Evolutionary conservation across 1,139 yeast species (phyloP).

Genomic region (Suhomyces wounanorum): DNA sequence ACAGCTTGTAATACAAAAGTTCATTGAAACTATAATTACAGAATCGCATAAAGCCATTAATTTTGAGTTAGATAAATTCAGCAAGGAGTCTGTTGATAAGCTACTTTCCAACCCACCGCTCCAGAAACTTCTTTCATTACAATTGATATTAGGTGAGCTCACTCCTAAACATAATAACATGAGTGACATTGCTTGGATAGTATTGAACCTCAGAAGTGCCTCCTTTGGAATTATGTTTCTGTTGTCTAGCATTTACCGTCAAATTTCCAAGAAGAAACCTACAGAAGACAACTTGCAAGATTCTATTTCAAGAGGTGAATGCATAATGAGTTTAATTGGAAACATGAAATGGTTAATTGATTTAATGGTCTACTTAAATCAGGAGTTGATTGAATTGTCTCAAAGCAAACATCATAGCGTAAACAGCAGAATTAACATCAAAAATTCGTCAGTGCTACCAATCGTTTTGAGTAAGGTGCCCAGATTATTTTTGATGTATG

Average conservation of each 20-base stretch:
- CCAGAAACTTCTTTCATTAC: conserved; percentile 65
- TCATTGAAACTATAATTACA: conserved; percentile 50
- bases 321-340: conserved; percentile 65
- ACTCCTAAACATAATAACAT: conserved; percentile 31
- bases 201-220: conserved; percentile 67
- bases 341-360: conserved; percentile 80
- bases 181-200: conserved; percentile 65
- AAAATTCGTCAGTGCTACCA: conserved; percentile 50
- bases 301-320: conserved; percentile 56
- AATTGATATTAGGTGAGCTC: conserved; percentile 64
- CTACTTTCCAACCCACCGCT: conserved; percentile 71
- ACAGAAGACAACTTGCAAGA: conserved; percentile 55
- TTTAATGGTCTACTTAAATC: conserved; percentile 62
- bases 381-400: conserved; percentile 57
- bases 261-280: conserved; percentile 53
- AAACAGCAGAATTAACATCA: conserved; percentile 27
- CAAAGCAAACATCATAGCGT: conserved; percentile 17
- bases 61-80: conserved; percentile 62
- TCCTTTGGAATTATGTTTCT: conserved; percentile 78
- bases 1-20: conserved; percentile 27
- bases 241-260: conserved; percentile 60
- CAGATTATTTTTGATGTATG: conserved; percentile 65
- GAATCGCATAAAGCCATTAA: conserved; percentile 73
- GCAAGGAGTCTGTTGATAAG: conserved; percentile 69
- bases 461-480: conserved; percentile 68